phyloP scores from a whole-genome alignment of 176 grass and related monocot species.

The Musa schizocarpa region DNA sequence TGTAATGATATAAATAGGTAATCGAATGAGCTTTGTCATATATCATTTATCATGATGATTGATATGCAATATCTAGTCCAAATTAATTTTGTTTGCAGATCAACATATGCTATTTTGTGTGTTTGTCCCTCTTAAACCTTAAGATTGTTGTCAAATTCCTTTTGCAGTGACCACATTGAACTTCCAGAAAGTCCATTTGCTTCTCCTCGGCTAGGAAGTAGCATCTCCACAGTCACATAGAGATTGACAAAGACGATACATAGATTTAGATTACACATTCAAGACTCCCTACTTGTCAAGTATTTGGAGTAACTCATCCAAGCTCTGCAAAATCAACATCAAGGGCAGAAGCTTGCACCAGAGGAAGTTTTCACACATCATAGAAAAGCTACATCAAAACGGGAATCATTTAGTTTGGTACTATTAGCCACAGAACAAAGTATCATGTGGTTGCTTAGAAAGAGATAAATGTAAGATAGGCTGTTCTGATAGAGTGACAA shows the following conservation, averaged over 20 bases:
- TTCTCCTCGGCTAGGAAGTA: conserved; percentile 3
- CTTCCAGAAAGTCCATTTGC: conserved; percentile 18
- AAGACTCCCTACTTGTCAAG: neutral
- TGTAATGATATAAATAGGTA: neutral
- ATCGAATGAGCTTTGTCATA: neutral
- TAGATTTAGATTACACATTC: conserved; percentile 3
- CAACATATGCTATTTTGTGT: neutral
- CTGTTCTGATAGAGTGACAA: neutral
- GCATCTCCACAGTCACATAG: conserved; percentile 6
- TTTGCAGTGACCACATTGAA: conserved; percentile 18
- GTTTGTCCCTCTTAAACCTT: neutral
- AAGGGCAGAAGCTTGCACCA: neutral
- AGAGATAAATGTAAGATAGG: neutral
- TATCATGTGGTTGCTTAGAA: neutral
- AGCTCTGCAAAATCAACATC: neutral
- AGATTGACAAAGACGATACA: neutral
- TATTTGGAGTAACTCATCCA: neutral
- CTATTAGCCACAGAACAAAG: neutral
- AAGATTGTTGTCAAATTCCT: neutral
- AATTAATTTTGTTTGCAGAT: neutral
- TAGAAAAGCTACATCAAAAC: conserved; percentile 1
- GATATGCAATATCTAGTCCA: neutral
- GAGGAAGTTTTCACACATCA: neutral
- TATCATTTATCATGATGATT: neutral
- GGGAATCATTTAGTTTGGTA: neutral